Conservation (phyloP, 176 grass and related monocot genomes). For the Rhynchospora tenuis region DNA sequence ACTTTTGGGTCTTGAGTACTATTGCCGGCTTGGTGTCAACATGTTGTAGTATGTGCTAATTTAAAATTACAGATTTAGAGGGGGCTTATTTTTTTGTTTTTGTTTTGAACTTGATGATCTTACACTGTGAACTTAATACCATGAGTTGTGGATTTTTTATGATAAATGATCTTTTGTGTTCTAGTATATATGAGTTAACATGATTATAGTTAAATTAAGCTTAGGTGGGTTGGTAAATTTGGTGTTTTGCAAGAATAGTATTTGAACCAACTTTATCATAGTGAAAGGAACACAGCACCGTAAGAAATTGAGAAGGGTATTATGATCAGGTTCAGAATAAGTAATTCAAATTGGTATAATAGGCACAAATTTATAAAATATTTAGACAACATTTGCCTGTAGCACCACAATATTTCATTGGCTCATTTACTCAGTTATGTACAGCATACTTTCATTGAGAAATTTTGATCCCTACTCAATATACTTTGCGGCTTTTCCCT, state of each 20-base stretch:
- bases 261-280: not conserved
- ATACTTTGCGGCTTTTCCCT: not conserved
- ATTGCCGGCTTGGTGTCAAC: not conserved
- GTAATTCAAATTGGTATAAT: not conserved
- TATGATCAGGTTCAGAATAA: not conserved
- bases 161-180: not conserved
- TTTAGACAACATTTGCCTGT: not conserved
- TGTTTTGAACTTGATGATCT: not conserved
- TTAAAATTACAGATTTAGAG: not conserved
- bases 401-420: too few relatives aligned
- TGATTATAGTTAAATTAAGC: not conserved
- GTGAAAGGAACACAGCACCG: not conserved
- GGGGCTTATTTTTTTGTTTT: not conserved
- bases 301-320: not conserved
- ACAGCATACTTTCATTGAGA: too few relatives aligned
- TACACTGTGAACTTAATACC: not conserved
- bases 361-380: not conserved
- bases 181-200: not conserved
- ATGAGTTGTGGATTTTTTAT: not conserved
- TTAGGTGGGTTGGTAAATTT: not conserved
- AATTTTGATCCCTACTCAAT: not conserved
- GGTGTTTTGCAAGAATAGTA: not conserved
- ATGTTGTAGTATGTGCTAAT: not conserved
- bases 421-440: not conserved
- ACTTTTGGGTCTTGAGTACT: not conserved